Percentiles rank a stretch among this genome's conserved stretches.
Conservation (phyloP, 768 basidiomycete species). For the Neoboletus brunneissimus region DNA sequence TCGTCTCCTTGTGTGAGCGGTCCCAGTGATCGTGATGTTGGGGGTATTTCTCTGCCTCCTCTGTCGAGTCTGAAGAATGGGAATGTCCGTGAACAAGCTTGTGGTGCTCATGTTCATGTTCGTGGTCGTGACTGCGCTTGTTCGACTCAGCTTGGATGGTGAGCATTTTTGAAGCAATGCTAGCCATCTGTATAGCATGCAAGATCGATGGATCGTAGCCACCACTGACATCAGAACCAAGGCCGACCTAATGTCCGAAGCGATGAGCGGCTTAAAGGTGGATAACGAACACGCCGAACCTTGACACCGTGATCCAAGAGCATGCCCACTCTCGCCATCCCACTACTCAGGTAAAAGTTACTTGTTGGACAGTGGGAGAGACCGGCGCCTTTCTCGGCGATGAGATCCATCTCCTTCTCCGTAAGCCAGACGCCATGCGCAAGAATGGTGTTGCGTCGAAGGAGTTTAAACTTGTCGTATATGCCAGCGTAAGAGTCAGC, state of each 20-base stretch:
- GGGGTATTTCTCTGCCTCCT: neutral
- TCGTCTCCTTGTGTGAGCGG: constrained; percentile 3
- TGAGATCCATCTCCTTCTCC: constrained; percentile 67
- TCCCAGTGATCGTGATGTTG: neutral
- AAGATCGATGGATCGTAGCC: constrained; percentile 84
- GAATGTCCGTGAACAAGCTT: neutral
- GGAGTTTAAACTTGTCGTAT: constrained; percentile 76
- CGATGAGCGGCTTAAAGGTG: constrained; percentile 4
- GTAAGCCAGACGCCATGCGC: constrained; percentile 85
- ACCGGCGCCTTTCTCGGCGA: constrained; percentile 64
- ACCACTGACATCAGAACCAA: constrained; percentile 94
- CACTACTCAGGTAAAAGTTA: constrained; percentile 89
- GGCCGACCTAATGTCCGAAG: constrained; percentile 59
- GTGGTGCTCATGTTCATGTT: neutral
- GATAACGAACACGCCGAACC: constrained; percentile 40
- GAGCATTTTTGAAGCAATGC: constrained; percentile 77
- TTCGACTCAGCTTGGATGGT: constrained; percentile 42
- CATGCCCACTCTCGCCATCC: constrained; percentile 73
- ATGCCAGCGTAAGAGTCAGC: constrained; percentile 70
- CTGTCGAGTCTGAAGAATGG: neutral
- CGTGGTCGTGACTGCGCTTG: neutral
- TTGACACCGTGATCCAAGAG: constrained; percentile 86
- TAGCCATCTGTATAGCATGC: constrained; percentile 66
- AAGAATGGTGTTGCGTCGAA: constrained; percentile 78
- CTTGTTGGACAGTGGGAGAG: constrained; percentile 93